Evolutionary conservation across 768 basidiomycete genomes (phyloP).

Genomic region (Suillus spraguei): DNA sequence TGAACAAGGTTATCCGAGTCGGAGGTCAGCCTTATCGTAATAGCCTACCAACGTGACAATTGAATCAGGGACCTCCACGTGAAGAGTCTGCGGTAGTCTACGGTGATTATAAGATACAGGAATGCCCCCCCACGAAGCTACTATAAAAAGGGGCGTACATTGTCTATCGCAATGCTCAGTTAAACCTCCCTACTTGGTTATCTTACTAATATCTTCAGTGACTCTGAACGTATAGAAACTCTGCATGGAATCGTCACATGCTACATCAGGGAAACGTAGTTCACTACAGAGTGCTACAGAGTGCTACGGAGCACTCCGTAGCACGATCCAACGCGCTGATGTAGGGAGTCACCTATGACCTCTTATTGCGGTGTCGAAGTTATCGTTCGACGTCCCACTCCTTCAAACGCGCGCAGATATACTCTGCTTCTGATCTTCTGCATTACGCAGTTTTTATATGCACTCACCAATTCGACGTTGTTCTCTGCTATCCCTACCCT

Average conservation of each 20-base stretch:
- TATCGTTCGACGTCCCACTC: neutral
- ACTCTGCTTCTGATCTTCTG: constrained; percentile 36
- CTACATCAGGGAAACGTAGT: too few species aligned
- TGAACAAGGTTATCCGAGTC: neutral
- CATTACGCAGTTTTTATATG: constrained; percentile 39
- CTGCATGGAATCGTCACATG: neutral
- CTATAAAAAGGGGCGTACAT: neutral
- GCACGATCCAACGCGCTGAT: too few species aligned
- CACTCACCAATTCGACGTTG: constrained; percentile 36
- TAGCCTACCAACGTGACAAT: too few species aligned
- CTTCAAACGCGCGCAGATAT: neutral
- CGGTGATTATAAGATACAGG: too few species aligned
- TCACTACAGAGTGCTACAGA: too few species aligned
- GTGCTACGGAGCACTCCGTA: too few species aligned
- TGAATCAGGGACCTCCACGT: neutral
- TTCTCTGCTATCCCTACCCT: constrained; percentile 36
- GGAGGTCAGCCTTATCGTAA: neutral
- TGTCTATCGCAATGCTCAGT: neutral
- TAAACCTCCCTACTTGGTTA: neutral
- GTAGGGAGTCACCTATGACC: neutral
- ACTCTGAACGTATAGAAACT: neutral
- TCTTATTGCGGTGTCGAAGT: neutral
- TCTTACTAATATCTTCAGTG: neutral
- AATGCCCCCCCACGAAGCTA: neutral
- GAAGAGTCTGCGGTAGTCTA: neutral